Conservation (phyloP, 2,329 filamentous ascomycete genomes). For the Uncinocarpus reesii region DNA sequence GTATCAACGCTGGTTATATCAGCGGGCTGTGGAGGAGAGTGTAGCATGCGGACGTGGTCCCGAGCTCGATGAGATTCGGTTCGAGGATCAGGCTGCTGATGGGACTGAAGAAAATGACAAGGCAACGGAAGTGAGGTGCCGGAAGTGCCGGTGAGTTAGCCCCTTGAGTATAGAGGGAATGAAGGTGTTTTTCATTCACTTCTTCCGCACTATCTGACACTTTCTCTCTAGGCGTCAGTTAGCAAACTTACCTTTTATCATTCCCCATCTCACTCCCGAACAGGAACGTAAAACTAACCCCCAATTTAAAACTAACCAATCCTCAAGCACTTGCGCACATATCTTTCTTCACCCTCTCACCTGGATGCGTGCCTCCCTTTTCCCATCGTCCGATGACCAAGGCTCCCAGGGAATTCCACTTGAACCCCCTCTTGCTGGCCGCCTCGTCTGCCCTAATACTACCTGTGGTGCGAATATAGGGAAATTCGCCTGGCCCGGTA, state of each 20-base stretch:
- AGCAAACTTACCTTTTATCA: constrained; percentile 57
- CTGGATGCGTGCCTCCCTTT: constrained; percentile 85
- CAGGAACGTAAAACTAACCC: neutral
- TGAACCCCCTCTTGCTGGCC: constrained; percentile 71
- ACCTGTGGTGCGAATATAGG: constrained; percentile 77
- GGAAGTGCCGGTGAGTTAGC: constrained; percentile 65
- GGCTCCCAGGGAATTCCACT: neutral
- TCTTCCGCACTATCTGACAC: neutral
- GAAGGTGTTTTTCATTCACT: neutral
- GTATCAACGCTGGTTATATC: constrained; percentile 72
- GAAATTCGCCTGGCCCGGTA: constrained; percentile 91
- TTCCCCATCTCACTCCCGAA: constrained; percentile 44
- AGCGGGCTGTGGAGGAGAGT: constrained; percentile 54
- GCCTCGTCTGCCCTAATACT: constrained; percentile 67
- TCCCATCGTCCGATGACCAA: constrained; percentile 22
- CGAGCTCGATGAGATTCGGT: constrained; percentile 62
- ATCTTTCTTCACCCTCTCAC: constrained; percentile 84
- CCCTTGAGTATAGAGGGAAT: neutral
- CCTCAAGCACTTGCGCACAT: constrained; percentile 56
- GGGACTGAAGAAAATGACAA: constrained; percentile 19
- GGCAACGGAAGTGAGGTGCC: constrained; percentile 62
- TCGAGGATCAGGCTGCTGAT: constrained; percentile 43
- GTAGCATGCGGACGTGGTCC: constrained; percentile 70
- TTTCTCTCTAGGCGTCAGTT: constrained; percentile 38
- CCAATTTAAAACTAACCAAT: neutral